A percentile compares a stretch with the other conserved stretches of the same genome.
These are phyloP conservation scores for Candida stauntonica DNA, from an alignment of 805 yeast species.

Conservation along the genomic window DNA sequence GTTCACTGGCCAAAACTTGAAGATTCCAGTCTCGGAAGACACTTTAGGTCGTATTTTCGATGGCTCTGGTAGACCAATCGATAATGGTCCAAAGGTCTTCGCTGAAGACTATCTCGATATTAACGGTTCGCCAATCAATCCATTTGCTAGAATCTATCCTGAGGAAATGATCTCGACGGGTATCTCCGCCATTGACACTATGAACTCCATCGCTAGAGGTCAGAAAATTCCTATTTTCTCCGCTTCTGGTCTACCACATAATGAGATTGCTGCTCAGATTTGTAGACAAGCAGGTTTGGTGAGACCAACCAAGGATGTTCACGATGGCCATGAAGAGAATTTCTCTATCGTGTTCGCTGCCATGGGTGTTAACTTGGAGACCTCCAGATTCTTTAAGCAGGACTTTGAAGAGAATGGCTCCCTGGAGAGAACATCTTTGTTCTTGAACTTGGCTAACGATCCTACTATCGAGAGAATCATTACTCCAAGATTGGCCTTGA, in stretches of 20 bases:
- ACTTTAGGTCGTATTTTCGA: slow-evolving; percentile 96
- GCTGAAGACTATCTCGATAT: slow-evolving; percentile 98
- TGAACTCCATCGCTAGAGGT: slow-evolving; percentile 99
- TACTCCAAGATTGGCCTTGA: slow-evolving; percentile 97
- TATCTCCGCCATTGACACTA: slow-evolving; percentile 96
- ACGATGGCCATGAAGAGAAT: slow-evolving; percentile 99
- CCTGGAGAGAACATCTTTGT: slow-evolving; percentile 93
- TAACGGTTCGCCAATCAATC: slow-evolving; percentile 98
- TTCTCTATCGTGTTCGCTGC: slow-evolving; percentile 99
- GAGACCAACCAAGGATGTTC: slow-evolving; percentile 98
- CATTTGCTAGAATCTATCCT: slow-evolving; percentile 96
- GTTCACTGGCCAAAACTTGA: slow-evolving; percentile 92
- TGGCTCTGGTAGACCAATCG: slow-evolving; percentile 98
- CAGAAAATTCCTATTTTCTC: slow-evolving; percentile 99
- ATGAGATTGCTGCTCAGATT: slow-evolving; percentile 99
- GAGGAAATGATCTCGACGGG: slow-evolving; percentile 99
- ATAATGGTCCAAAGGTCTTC: slow-evolving; percentile 95
- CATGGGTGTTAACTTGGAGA: slow-evolving; percentile 99
- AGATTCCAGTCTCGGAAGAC: slow-evolving; percentile 94
- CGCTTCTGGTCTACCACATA: slow-evolving; percentile 98
- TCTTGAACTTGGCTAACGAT: slow-evolving; percentile 96
- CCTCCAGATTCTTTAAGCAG: slow-evolving; percentile 97
- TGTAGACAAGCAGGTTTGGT: slow-evolving; percentile 99
- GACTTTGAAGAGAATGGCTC: slow-evolving; percentile 99
- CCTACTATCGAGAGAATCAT: slow-evolving; percentile 99